phyloP scores from a whole-genome alignment of 106 monocot species.

The Chionographis japonica region DNA sequence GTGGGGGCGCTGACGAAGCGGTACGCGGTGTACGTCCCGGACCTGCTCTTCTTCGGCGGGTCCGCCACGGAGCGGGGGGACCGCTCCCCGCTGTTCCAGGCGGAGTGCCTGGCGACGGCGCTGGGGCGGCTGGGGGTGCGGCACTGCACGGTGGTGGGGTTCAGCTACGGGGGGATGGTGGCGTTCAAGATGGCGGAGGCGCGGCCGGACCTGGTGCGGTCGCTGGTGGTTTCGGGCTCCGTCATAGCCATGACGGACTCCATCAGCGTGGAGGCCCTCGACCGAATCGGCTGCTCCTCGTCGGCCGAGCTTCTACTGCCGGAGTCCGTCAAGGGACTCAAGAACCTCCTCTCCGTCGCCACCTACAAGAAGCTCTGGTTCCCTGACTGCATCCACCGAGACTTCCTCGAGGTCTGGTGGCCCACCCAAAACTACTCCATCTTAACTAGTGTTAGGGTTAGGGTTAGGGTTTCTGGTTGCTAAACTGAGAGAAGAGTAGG shows the following conservation, averaged over 20 bases:
- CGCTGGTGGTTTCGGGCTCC: conserved; percentile 69
- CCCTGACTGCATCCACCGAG: conserved; percentile 47
- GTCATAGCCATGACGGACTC: conserved; percentile 65
- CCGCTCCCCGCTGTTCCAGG: conserved; percentile 77
- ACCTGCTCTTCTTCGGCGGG: conserved; percentile 81
- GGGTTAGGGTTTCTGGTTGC: no score
- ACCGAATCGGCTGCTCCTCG: conserved; percentile 47
- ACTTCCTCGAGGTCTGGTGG: conserved; percentile 37
- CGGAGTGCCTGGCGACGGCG: conserved; percentile 51
- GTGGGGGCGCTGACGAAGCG: conserved; percentile 29
- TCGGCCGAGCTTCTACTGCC: conserved; percentile 62
- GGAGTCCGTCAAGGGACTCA: conserved; percentile 51
- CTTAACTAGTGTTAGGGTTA: no score
- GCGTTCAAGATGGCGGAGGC: conserved; percentile 79
- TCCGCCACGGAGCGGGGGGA: conserved; percentile 40
- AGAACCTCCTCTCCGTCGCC: conserved; percentile 43
- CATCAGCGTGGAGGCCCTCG: conserved; percentile 30
- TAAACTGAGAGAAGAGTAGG: no score
- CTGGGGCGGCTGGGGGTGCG: conserved; percentile 47
- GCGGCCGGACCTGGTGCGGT: conserved; percentile 48
- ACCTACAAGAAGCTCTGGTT: conserved; percentile 51
- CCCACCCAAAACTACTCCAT: background rate
- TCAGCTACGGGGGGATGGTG: conserved; percentile 97
- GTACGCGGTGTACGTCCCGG: conserved; percentile 75
- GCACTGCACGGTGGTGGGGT: conserved; percentile 75